Percentiles rank a stretch among this genome's conserved stretches.
Evolutionary conservation across 345 rosid genomes (phyloP).

Genomic region (Brassica carinata): DNA sequence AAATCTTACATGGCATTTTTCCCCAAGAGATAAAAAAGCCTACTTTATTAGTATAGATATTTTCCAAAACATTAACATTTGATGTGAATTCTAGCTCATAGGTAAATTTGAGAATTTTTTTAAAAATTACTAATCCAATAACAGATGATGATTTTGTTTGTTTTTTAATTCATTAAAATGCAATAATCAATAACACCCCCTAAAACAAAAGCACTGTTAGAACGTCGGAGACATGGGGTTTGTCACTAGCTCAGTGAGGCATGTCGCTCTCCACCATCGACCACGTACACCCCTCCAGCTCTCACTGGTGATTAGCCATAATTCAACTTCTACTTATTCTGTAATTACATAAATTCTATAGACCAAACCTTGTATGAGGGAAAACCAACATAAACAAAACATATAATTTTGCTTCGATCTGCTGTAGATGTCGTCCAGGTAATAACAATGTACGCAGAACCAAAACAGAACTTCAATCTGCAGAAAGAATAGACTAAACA

Average conservation of each 20-base stretch:
- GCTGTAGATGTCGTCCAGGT: not conserved
- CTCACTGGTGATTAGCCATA: slow-evolving; percentile 59
- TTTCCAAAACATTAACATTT: no score
- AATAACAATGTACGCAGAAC: not conserved
- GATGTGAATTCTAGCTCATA: no score
- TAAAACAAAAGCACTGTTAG: no score
- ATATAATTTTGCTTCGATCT: not conserved
- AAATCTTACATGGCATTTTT: no score
- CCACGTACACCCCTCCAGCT: slow-evolving; percentile 86
- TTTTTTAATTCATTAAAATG: no score
- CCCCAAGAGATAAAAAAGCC: no score
- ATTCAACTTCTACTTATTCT: not conserved
- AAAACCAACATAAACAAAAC: not conserved
- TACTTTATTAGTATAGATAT: no score
- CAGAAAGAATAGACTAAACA: slow-evolving; percentile 18
- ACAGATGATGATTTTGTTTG: no score
- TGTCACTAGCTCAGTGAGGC: slow-evolving; percentile 62
- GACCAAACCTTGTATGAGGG: slow-evolving; percentile 9
- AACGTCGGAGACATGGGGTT: slow-evolving; percentile 54
- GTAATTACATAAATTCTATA: slow-evolving; percentile 2
- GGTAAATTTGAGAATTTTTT: no score
- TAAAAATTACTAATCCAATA: no score
- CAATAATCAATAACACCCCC: no score
- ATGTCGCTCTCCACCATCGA: slow-evolving; percentile 71
- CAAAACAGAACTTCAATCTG: not conserved